phyloP scores from a whole-genome alignment of 208 protist genomes.

The Angomonas desouzai region DNA sequence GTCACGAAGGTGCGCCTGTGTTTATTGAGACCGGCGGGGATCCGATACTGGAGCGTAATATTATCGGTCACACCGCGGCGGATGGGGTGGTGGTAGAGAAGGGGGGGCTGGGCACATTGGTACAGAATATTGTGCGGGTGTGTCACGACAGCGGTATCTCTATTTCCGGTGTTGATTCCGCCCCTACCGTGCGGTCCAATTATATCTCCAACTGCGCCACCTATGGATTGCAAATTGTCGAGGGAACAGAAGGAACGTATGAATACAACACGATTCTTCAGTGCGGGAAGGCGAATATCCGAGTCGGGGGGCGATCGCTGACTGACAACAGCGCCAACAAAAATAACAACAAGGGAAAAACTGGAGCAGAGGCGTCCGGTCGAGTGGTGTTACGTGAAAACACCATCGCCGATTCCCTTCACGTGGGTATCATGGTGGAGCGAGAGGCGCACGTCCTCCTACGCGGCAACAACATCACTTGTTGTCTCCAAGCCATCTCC shows the following conservation, averaged over 20 bases:
- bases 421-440: slow-evolving; percentile 22
- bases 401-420: slow-evolving; percentile 13
- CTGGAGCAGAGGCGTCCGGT: no score
- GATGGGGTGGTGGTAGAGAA: slow-evolving; percentile 35
- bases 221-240: slow-evolving; percentile 21
- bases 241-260: slow-evolving; percentile 21
- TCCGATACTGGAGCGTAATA: slow-evolving; percentile 29
- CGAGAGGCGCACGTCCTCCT: slow-evolving; percentile 14
- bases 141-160: slow-evolving; percentile 23
- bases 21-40: slow-evolving; percentile 20
- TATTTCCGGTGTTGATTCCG: slow-evolving; percentile 14
- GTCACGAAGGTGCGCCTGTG: slow-evolving; percentile 24
- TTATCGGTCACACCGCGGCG: slow-evolving; percentile 23
- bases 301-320: slow-evolving; percentile 14
- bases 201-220: slow-evolving; percentile 23
- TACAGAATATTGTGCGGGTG: slow-evolving; percentile 22
- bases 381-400: slow-evolving; percentile 23
- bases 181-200: slow-evolving; percentile 29
- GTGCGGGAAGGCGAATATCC: slow-evolving; percentile 16
- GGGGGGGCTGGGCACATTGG: slow-evolving; percentile 27
- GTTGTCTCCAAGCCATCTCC: slow-evolving; percentile 17
- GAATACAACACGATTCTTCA: slow-evolving; percentile 36
- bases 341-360: not conserved
- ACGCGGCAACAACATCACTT: slow-evolving; percentile 14
- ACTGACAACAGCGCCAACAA: not conserved